Conservation (phyloP, 2,329 filamentous ascomycete species). For the Basipetospora chlamydospora region DNA sequence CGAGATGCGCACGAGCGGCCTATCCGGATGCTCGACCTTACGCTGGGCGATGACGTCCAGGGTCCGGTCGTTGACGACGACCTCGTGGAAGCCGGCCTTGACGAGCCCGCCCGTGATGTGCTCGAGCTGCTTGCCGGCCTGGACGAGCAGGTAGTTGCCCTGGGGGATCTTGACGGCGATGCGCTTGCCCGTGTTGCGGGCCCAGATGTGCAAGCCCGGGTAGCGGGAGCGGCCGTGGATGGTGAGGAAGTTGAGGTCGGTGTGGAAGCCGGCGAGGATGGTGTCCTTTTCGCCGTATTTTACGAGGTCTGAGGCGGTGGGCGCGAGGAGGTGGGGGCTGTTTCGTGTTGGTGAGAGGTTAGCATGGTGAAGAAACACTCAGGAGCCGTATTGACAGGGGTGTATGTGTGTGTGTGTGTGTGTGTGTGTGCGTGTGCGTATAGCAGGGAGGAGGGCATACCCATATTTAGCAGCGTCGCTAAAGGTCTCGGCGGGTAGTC, state of each 20-base stretch:
- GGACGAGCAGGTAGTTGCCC: constrained; percentile 43
- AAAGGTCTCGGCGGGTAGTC: constrained; percentile 36
- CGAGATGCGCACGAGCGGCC: constrained; percentile 41
- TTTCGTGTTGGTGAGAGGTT: background rate
- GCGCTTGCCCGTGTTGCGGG: constrained; percentile 43
- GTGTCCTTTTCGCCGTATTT: constrained; percentile 39
- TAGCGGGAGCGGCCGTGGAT: constrained; percentile 50
- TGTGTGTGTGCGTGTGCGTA: constrained; percentile 1
- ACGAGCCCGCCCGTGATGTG: constrained; percentile 45
- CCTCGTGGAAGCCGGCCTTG: constrained; percentile 48
- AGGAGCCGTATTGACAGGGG: too few relatives aligned
- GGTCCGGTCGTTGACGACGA: constrained; percentile 41
- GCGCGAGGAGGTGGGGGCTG: constrained; percentile 46
- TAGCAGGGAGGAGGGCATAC: constrained; percentile 16
- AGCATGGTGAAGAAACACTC: too few relatives aligned
- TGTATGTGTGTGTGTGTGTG: too few relatives aligned
- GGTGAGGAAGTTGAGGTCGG: constrained; percentile 49
- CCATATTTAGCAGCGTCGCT: constrained; percentile 40
- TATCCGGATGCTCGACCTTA: constrained; percentile 24
- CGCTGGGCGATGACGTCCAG: constrained; percentile 30
- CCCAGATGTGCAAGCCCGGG: constrained; percentile 48
- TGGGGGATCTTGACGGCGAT: constrained; percentile 44
- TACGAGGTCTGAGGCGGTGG: constrained; percentile 41
- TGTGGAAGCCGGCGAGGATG: constrained; percentile 49
- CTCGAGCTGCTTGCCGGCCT: constrained; percentile 49